Evolutionary conservation across 805 yeast genomes (phyloP), one percentile per base, ranked within the genome.

Genomic region (Saccharomyces kudriavzevii): DNA sequence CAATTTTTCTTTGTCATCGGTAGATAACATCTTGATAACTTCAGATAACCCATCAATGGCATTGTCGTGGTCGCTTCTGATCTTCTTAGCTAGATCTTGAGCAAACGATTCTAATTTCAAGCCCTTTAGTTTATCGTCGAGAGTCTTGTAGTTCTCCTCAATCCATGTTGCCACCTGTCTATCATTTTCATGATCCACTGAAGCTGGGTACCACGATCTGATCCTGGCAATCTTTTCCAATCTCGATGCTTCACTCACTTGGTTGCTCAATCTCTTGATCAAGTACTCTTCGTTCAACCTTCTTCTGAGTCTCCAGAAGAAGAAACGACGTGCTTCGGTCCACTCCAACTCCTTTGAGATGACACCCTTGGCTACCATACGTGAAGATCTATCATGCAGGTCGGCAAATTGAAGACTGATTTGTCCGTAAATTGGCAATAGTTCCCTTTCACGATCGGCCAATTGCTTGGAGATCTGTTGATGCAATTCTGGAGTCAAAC

Each of bases 241-340:
- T 71, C 91, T 83, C 20, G 81, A 75, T 24, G 85, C 78, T 52
- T 73, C 70, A 50, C 82, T 75, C 53, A 87, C 70, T 55, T 82
- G 84, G 54, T 81, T 83, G 11, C 82, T 81, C 60, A 91, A 80
- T 67, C 87, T 80, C 71, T 80, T 83, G 70, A 89, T 75, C 69
- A 92, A 76, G 72, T 89, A 89, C 71, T 89, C 96, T 74, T 94
- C 99, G 69, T 87, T 85, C 72, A 94, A 77, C 72, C 97, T 89
- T 75, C 99, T 86, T 76, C 97, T 88, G 57, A 89, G 81, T 74
- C 99, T 85, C 99, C 99, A 94, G 94, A 89, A 94, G 84, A 94
- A 94, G 83, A 80, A 88, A 67, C 98, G 84, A 78, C 99, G 89
- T 29, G 97, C 81, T 50, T 90, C 79, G 48, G 72, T 71, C 97